These are phyloP conservation scores for Breynia disticha DNA, from an alignment of 441 rosid genomes.

Conservation along the genomic window DNA sequence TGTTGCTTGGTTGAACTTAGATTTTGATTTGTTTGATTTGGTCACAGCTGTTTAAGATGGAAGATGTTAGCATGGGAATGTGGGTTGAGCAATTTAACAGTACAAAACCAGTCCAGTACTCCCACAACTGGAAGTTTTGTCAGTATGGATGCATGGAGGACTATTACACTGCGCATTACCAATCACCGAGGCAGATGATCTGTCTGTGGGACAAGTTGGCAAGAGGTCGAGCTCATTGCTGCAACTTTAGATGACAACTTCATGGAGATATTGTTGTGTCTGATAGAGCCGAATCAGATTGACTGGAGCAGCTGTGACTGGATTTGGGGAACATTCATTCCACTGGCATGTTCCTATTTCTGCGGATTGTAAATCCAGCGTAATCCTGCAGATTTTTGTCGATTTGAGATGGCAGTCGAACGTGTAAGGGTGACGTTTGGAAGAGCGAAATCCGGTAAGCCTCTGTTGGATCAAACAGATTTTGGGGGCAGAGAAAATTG, in stretches of 20 bases:
- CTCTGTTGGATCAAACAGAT: slow-evolving; percentile 6
- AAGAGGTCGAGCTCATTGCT: slow-evolving; percentile 69
- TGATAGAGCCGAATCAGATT: background rate
- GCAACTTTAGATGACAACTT: slow-evolving; percentile 64
- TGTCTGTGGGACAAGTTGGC: slow-evolving; percentile 85
- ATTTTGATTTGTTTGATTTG: background rate
- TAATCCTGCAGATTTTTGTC: slow-evolving; percentile 8
- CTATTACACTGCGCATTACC: slow-evolving; percentile 92
- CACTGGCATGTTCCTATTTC: background rate
- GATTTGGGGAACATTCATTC: background rate
- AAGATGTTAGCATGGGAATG: slow-evolving; percentile 99
- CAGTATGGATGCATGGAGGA: slow-evolving; percentile 87
- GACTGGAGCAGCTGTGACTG: background rate
- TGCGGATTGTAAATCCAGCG: background rate
- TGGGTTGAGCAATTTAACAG: slow-evolving; percentile 89
- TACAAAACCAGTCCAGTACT: slow-evolving; percentile 56
- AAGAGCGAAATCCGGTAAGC: no score
- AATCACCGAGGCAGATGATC: slow-evolving; percentile 91
- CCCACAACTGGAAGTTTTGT: slow-evolving; percentile 92
- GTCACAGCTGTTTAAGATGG: slow-evolving; percentile 93
- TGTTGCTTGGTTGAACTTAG: no score
- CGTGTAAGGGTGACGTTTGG: background rate
- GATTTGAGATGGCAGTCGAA: slow-evolving; percentile 8
- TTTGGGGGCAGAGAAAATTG: background rate
- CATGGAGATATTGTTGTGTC: background rate